Base-by-base conservation (phyloP, 1,139 yeast species). In the Chernovozyma sophiae-reginae region DNA sequence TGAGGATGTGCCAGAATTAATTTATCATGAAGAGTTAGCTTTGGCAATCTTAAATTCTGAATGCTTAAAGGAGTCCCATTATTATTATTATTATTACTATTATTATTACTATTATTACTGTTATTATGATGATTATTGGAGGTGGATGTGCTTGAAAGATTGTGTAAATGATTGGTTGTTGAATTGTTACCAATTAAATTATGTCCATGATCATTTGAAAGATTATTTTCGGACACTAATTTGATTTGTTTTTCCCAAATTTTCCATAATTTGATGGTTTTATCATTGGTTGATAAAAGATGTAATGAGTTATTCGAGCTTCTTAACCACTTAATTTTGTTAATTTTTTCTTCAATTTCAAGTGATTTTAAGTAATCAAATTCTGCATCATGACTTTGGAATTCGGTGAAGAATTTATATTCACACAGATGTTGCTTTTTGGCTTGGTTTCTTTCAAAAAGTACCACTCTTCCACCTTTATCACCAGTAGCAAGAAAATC, bases 321-420 rank as follows among this genome's bases (percentile, higher is more conserved):
- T 53, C 78, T 81, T 56, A 95, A 77, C 99, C 99, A 94, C 65
- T 89, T 89, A 59, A 94, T 90, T 65, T 92, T 92, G 68, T 94
- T 94, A 60, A 94, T 94, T 62, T 92, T 92, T 64, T 94, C 99
- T 65, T 94, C 98, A 55, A 94, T 94, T 63, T 94, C 98, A 49
- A 94, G 72, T 25, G 96, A 85, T 65, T 94, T 94, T 50, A 94
- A 72, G 64, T 94, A 94, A 65, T 92, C 99, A 56, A 94, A 94
- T 62, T 94, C 98, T 8, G 98, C 97, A 60, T 94, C 99, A 63
- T 94, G 99, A 56, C 92, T 80, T 68, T 94, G 99, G 60, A 94
- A 94, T 62, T 94, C 99, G 19, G 98, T 92, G 58, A 86, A 84
- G 63, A 94, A 94, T 54, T 87, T 80, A 65, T 94, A 94, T 60